These are phyloP conservation scores for Plasmodium inui DNA, from an alignment of 169 alveolate genomes.

Conservation along the genomic window DNA sequence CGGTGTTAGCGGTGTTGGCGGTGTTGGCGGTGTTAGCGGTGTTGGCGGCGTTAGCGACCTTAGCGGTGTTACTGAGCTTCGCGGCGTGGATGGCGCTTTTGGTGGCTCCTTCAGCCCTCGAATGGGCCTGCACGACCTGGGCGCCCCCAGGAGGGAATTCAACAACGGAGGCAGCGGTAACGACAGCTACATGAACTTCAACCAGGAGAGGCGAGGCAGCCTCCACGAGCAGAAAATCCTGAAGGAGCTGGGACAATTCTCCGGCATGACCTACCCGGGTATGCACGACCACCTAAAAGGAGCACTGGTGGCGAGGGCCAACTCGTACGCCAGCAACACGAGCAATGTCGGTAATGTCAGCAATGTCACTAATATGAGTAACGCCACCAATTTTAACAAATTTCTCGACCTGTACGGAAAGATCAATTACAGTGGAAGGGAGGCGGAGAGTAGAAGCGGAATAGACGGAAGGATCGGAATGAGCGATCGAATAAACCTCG, in stretches of 20 bases:
- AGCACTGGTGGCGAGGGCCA: too few species aligned
- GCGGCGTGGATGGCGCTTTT: background rate
- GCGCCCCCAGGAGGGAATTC: background rate
- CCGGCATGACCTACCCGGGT: background rate
- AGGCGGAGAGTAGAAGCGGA: background rate
- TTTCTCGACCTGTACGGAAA: slow-evolving; percentile 14
- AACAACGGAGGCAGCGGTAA: background rate
- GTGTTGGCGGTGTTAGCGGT: background rate
- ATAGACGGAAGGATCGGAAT: background rate
- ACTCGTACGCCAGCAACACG: background rate
- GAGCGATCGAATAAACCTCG: background rate
- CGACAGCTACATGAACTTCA: background rate
- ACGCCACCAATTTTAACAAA: slow-evolving; percentile 6
- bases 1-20: background rate
- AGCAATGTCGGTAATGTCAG: background rate
- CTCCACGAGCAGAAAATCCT: background rate
- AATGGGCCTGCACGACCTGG: background rate
- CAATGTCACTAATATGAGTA: background rate
- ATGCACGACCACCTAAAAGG: background rate
- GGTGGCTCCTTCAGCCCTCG: background rate
- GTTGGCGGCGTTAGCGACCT: too few species aligned
- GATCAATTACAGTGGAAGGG: background rate
- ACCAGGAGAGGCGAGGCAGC: background rate
- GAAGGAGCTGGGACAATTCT: background rate
- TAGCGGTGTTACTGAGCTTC: background rate